Conservation (phyloP, 192 early-diverging fungal genomes). For the Allomyces arbusculus region DNA sequence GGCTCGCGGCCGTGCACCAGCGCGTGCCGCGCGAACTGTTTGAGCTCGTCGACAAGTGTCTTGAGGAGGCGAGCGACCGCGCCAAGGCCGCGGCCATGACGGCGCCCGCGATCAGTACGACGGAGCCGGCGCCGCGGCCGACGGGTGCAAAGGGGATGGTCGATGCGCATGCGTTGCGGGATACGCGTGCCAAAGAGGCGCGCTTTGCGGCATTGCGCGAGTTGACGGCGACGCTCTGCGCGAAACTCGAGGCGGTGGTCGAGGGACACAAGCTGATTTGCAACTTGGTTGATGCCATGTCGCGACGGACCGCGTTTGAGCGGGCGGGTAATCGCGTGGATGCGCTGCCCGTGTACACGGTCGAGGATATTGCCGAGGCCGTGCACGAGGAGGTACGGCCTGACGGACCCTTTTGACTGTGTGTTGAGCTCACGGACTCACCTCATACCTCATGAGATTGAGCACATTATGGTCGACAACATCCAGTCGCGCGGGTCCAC, state of each 20-base stretch:
- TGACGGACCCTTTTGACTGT: neutral
- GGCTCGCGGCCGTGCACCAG: constrained; percentile 16
- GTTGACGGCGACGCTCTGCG: neutral
- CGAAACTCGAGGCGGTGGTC: neutral
- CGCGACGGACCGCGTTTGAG: neutral
- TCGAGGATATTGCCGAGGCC: neutral
- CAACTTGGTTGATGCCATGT: neutral
- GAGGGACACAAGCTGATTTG: neutral
- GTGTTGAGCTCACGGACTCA: no score
- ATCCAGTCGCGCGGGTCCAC: neutral
- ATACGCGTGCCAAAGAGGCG: neutral
- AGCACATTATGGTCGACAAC: neutral
- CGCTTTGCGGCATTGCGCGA: neutral
- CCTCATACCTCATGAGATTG: no score
- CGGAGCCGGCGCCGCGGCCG: neutral
- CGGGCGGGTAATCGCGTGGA: neutral
- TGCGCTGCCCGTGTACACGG: neutral
- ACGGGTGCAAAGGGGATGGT: neutral
- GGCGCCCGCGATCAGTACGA: neutral
- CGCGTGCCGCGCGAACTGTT: constrained; percentile 5
- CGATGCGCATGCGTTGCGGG: neutral
- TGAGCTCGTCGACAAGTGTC: neutral
- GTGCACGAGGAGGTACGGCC: neutral
- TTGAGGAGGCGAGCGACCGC: neutral
- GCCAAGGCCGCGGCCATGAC: neutral